Base-by-base conservation (phyloP, 106 monocot species). In the Iris macrosiphon region DNA sequence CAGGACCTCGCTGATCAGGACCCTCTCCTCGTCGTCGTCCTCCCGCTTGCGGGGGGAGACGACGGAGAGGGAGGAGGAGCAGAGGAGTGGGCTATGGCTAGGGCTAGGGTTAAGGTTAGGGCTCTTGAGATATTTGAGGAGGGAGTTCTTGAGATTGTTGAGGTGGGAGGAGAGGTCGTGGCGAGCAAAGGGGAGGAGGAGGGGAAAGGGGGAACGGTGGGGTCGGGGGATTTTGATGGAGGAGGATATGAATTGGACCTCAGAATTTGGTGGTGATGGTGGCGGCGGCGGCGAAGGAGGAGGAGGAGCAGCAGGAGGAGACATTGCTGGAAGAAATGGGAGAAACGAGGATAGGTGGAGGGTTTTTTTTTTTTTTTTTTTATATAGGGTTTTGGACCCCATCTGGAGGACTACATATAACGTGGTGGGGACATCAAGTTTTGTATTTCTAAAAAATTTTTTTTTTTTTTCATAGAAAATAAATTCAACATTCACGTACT, bases 1-100 rank as follows among this genome's bases (percentile, higher is more conserved):
- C 64, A 83, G 52, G 7, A 98, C 90, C 83, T 98, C 90, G 70
- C 98, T 91, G 11, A 98, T 87, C 40, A 91, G 69, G 7, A 91
- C 82, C 67, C 91, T 45, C 71, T 91, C 98, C 65, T 98, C 87
- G 24, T 70, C 77, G 22, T 73, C 82, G 32, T 53, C 45, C 42
- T 44, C 55, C 42, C 60, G 72, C 42, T 51, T 30, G 25, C 62
- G 64, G 15, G 59, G 15, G 18, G 51, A 31, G 3, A 53, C 42
- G 13, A 57, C 7, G 4, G 57, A 16, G 14, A 70, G 39, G 3
- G 74, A 31, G 25, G 67, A 38, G 10, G 70, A 64, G 56, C 74
- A 59, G 4, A 72, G 66, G 12, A 42, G 19, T 4, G 47, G 62
- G 49, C 32, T 6, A 51, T 34, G 30, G 16, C 23, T 39, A 40